These are phyloP conservation scores for Blastobotrys aristatus DNA, from an alignment of 1,139 yeast species.

Conservation along the genomic window DNA sequence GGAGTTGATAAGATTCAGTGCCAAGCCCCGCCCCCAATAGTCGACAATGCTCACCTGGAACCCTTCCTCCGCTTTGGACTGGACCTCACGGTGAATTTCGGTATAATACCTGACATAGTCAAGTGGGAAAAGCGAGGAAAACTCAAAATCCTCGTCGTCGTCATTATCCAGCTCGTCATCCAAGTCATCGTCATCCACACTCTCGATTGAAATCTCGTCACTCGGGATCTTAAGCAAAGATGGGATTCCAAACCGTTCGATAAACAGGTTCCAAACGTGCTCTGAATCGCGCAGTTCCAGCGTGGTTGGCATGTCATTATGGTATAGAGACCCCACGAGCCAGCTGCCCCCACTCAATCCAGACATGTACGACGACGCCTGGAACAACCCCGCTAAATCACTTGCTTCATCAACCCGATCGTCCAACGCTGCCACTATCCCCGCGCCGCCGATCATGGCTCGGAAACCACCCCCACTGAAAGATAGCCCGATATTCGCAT, in stretches of 20 bases:
- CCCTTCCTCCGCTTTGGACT: slow-evolving; percentile 44
- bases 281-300: slow-evolving; percentile 44
- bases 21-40: slow-evolving; percentile 82
- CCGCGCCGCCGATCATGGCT: slow-evolving; percentile 79
- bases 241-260: slow-evolving; percentile 2
- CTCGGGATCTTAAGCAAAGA: neutral
- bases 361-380: slow-evolving; percentile 65
- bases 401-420: slow-evolving; percentile 57
- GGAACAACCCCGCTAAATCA: slow-evolving; percentile 68
- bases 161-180: neutral
- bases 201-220: neutral
- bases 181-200: neutral
- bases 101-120: slow-evolving; percentile 9
- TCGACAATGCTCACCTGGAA: slow-evolving; percentile 68
- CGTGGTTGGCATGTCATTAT: slow-evolving; percentile 45
- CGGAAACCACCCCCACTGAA: slow-evolving; percentile 84
- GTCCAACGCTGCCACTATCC: slow-evolving; percentile 70
- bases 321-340: slow-evolving; percentile 72
- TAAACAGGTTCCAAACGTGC: slow-evolving; percentile 49
- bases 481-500: slow-evolving; percentile 49
- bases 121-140: slow-evolving; percentile 1
- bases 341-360: slow-evolving; percentile 86
- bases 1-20: slow-evolving; percentile 58
- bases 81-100: slow-evolving; percentile 9
- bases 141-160: neutral